Conservation (phyloP, 139 green algal species). For the Ulvella scutata region DNA sequence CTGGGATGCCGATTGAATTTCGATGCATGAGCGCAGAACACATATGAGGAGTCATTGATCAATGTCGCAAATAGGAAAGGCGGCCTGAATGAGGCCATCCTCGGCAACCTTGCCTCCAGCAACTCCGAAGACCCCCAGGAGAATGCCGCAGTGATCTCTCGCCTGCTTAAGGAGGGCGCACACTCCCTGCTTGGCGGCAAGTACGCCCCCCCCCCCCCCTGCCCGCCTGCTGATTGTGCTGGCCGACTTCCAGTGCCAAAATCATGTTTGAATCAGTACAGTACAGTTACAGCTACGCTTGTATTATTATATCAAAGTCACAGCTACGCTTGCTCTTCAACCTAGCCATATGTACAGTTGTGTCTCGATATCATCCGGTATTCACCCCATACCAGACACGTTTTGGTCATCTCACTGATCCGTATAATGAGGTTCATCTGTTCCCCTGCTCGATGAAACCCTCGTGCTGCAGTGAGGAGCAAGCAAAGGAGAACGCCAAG, state of each 20-base stretch:
- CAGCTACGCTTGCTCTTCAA: not conserved
- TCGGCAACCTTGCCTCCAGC: constrained; percentile 29
- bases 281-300: not conserved
- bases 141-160: constrained; percentile 46
- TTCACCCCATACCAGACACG: too few relatives aligned
- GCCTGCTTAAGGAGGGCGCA: constrained; percentile 70
- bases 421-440: too few relatives aligned
- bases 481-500: not conserved
- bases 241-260: too few relatives aligned
- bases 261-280: constrained; percentile 56
- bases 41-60: constrained; percentile 82
- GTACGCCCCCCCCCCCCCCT: constrained; percentile 8
- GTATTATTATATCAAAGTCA: not conserved
- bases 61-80: constrained; percentile 42
- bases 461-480: too few relatives aligned
- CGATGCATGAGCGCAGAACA: too few relatives aligned
- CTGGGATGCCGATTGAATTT: too few relatives aligned
- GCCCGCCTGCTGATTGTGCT: too few relatives aligned
- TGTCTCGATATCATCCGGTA: too few relatives aligned
- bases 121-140: constrained; percentile 40
- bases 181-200: constrained; percentile 47
- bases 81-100: constrained; percentile 86
- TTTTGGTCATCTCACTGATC: too few relatives aligned
- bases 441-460: too few relatives aligned
- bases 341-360: not conserved